A percentile compares a stretch with the other conserved stretches of the same genome.
Evolutionary conservation across 495 filamentous ascomycete species (phyloP).

Genomic region (Podospora anserina): DNA sequence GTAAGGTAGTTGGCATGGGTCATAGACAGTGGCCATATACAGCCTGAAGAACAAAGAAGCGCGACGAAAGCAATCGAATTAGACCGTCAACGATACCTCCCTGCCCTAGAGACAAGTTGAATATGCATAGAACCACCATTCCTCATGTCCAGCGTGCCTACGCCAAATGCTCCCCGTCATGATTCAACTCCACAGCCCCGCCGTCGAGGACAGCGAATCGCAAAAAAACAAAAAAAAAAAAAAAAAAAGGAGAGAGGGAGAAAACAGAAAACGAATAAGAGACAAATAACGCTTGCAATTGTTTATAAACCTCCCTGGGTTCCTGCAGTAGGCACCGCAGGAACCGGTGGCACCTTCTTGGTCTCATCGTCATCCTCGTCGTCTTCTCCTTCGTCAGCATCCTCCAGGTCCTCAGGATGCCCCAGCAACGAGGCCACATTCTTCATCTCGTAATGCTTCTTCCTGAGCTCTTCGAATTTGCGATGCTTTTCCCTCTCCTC

Average conservation of each 20-base stretch:
- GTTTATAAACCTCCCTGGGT: constrained; percentile 23
- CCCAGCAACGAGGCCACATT: constrained; percentile 87
- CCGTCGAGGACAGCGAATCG: too few relatives aligned
- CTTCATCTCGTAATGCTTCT: constrained; percentile 98
- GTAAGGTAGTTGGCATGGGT: background rate
- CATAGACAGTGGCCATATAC: background rate
- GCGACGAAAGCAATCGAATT: background rate
- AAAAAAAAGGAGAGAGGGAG: background rate
- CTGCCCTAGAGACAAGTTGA: background rate
- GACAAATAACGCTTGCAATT: background rate
- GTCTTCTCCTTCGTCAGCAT: constrained; percentile 30
- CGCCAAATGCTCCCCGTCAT: background rate
- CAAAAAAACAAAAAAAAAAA: background rate
- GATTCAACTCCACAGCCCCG: background rate
- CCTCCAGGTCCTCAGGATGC: constrained; percentile 54
- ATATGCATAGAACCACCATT: background rate
- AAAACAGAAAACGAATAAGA: too few relatives aligned
- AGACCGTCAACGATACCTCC: background rate
- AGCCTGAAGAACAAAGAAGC: background rate
- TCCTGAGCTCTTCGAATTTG: constrained; percentile 84
- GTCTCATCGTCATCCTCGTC: constrained; percentile 20
- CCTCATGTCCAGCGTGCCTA: background rate
- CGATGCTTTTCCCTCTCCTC: constrained; percentile 88
- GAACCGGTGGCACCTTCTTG: constrained; percentile 32
- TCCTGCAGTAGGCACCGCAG: constrained; percentile 22